Conservation (phyloP, 164 flowering plant genomes). For the Tetrastigma voinierianum region DNA sequence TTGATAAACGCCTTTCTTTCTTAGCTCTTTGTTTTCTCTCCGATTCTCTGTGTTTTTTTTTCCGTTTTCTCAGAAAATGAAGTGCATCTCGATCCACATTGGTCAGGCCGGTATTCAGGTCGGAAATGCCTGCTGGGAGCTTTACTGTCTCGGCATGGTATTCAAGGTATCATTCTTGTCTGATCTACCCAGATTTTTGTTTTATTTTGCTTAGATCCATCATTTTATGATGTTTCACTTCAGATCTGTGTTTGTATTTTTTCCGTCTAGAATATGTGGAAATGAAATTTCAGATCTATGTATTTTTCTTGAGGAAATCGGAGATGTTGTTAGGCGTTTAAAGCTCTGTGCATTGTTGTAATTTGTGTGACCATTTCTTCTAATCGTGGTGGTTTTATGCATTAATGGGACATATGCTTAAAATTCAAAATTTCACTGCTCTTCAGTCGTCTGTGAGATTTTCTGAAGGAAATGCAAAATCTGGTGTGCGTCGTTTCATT, state of each 20-base stretch:
- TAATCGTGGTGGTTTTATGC: no score
- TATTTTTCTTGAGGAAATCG: no score
- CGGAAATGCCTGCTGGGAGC: conserved; percentile 56
- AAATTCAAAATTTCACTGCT: no score
- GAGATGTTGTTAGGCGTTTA: not conserved
- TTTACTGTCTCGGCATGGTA: conserved; percentile 51
- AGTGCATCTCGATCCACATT: conserved; percentile 43
- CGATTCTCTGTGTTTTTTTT: not conserved
- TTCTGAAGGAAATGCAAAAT: no score
- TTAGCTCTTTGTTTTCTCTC: not conserved
- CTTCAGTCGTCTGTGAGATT: no score
- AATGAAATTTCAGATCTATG: not conserved
- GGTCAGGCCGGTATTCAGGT: conserved; percentile 55
- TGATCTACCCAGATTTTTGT: not conserved
- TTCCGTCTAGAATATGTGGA: not conserved
- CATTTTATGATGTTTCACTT: not conserved
- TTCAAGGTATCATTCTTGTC: conserved; percentile 28
- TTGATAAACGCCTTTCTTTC: conserved; percentile 40
- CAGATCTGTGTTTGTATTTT: not conserved
- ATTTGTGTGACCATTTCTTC: no score
- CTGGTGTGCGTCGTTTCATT: no score
- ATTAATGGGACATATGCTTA: no score
- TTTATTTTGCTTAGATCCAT: not conserved
- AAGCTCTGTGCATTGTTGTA: no score
- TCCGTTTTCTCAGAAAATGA: conserved; percentile 26